These are phyloP conservation scores for Kwoniella newhampshirensis DNA, from an alignment of 768 basidiomycete genomes.

Conservation along the genomic window DNA sequence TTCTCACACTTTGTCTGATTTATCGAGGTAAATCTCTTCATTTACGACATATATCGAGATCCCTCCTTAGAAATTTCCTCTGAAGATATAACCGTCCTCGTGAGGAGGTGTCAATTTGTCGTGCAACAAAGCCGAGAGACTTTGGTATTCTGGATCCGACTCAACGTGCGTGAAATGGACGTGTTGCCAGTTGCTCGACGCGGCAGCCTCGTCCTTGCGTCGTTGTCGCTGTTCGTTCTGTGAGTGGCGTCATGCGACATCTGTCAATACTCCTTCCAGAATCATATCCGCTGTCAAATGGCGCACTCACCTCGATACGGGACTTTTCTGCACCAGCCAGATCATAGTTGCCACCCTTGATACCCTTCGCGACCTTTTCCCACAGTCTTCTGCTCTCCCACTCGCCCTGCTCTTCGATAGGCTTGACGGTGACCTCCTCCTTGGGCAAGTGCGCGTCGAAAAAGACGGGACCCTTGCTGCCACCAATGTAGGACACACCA, in stretches of 20 bases:
- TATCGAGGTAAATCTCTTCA: neutral
- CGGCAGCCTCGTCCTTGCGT: constrained; percentile 75
- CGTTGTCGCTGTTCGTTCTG: constrained; percentile 91
- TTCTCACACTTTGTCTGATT: neutral
- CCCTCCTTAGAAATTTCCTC: constrained; percentile 36
- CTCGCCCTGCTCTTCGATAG: constrained; percentile 63
- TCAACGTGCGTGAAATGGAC: constrained; percentile 74
- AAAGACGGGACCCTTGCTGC: constrained; percentile 60
- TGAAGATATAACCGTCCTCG: constrained; percentile 75
- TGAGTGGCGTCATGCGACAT: no score
- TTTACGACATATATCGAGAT: neutral
- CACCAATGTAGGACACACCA: constrained; percentile 57
- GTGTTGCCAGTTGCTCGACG: constrained; percentile 69
- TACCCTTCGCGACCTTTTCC: constrained; percentile 83
- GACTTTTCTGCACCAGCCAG: constrained; percentile 83
- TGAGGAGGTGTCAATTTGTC: constrained; percentile 64
- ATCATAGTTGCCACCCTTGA: constrained; percentile 87
- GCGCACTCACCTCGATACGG: constrained; percentile 72
- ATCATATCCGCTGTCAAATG: neutral
- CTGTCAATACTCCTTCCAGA: constrained; percentile 1
- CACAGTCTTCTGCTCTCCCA: constrained; percentile 87
- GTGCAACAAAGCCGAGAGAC: constrained; percentile 61
- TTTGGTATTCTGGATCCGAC: constrained; percentile 71
- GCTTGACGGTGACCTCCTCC: constrained; percentile 70
- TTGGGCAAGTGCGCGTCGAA: constrained; percentile 73